Conservation (phyloP, 1,139 yeast species). For the Entelexis sorbosivorans region DNA sequence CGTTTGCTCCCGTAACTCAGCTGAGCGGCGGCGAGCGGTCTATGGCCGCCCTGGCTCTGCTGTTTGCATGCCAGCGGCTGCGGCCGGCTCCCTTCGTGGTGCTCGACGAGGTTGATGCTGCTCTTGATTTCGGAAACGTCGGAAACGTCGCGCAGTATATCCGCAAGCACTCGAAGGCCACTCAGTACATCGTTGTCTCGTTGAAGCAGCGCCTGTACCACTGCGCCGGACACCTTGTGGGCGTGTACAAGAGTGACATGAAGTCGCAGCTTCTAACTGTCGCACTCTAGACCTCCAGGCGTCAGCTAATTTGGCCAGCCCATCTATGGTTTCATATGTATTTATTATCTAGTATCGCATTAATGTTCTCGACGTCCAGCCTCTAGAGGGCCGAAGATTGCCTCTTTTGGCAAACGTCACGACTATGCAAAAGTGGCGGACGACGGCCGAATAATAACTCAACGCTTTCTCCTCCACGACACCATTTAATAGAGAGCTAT, state of each 20-base stretch:
- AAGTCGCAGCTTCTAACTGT: slow-evolving; percentile 54
- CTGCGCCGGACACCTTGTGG: slow-evolving; percentile 82
- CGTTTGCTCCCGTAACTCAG: slow-evolving; percentile 86
- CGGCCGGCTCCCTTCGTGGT: slow-evolving; percentile 95
- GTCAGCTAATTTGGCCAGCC: too few relatives aligned
- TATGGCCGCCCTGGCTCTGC: slow-evolving; percentile 84
- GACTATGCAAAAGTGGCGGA: too few relatives aligned
- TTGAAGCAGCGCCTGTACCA: slow-evolving; percentile 80
- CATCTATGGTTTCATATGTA: too few relatives aligned
- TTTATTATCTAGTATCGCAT: background rate
- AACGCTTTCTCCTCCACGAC: too few relatives aligned
- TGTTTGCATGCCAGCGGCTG: slow-evolving; percentile 82
- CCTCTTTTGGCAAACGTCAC: too few relatives aligned
- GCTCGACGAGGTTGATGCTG: slow-evolving; percentile 94
- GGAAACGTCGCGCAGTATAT: slow-evolving; percentile 76
- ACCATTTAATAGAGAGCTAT: too few relatives aligned
- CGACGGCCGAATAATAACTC: too few relatives aligned
- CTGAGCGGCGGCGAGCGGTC: slow-evolving; percentile 96
- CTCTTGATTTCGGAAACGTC: slow-evolving; percentile 83
- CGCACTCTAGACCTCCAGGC: background rate
- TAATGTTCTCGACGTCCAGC: too few relatives aligned
- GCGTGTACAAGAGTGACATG: slow-evolving; percentile 65
- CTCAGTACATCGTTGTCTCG: slow-evolving; percentile 90
- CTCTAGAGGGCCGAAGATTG: too few relatives aligned
- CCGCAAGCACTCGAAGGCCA: slow-evolving; percentile 57